Evolutionary conservation across 495 filamentous ascomycete species (phyloP).

Genomic region (Hypoxylon perforatum): DNA sequence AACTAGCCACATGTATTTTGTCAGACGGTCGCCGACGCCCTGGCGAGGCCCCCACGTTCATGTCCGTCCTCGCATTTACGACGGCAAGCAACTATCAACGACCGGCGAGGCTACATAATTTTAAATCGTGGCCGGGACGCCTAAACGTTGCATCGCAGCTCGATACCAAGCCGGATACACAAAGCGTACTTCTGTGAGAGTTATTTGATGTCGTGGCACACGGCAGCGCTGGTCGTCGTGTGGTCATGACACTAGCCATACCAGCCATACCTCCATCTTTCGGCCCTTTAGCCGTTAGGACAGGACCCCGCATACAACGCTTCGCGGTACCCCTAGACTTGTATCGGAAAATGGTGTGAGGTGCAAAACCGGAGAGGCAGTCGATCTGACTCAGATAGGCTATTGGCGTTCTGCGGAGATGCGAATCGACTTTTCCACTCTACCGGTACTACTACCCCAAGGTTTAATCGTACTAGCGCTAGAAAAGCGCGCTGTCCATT

Average conservation of each 20-base stretch:
- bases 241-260: background rate
- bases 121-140: background rate
- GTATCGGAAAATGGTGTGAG: constrained; percentile 3
- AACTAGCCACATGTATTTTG: too few relatives aligned
- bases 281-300: constrained; percentile 31
- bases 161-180: background rate
- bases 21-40: too few relatives aligned
- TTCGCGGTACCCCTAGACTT: background rate
- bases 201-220: background rate
- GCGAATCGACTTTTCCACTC: constrained; percentile 11
- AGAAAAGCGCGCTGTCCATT: background rate
- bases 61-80: constrained; percentile 5
- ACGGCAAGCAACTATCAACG: background rate
- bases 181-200: background rate
- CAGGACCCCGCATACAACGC: constrained; percentile 32
- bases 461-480: constrained; percentile 2
- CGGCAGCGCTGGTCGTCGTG: constrained; percentile 1
- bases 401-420: constrained; percentile 26
- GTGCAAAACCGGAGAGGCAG: constrained; percentile 5
- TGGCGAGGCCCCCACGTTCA: constrained; percentile 8
- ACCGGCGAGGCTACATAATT: constrained; percentile 2
- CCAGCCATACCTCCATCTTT: constrained; percentile 3
- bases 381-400: constrained; percentile 47
- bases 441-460: constrained; percentile 26
- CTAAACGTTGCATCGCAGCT: background rate